Evolutionary conservation across 371 early-diverging fungal species (phyloP).

Genomic region (Mortierella polycephala): DNA sequence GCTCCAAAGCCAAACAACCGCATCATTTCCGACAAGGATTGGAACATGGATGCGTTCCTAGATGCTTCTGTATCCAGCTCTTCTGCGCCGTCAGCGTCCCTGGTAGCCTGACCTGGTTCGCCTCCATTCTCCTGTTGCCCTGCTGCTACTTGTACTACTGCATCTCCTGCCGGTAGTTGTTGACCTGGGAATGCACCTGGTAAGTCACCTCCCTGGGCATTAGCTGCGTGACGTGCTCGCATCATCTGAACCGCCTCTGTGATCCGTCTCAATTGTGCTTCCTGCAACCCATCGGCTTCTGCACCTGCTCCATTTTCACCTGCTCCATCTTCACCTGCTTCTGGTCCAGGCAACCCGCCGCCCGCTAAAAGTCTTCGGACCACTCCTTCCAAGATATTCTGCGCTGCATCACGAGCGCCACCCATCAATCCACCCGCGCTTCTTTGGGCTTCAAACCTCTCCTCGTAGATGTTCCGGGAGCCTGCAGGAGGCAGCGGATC

Average conservation of each 20-base stretch:
- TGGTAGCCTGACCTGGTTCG: not conserved
- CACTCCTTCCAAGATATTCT: slow-evolving; percentile 37
- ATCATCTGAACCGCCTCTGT: slow-evolving; percentile 49
- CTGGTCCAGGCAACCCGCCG: slow-evolving; percentile 4
- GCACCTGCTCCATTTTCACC: slow-evolving; percentile 33
- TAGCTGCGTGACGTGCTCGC: slow-evolving; percentile 34
- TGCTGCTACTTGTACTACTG: slow-evolving; percentile 1
- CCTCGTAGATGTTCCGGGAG: slow-evolving; percentile 63
- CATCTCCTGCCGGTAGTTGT: not conserved
- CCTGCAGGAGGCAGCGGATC: slow-evolving; percentile 82
- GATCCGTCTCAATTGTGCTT: slow-evolving; percentile 44
- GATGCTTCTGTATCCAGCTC: slow-evolving; percentile 9
- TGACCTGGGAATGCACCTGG: slow-evolving; percentile 29
- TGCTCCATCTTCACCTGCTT: slow-evolving; percentile 25
- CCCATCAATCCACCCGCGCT: slow-evolving; percentile 22
- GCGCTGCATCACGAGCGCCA: slow-evolving; percentile 46
- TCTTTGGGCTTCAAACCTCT: slow-evolving; percentile 46
- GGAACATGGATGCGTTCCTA: slow-evolving; percentile 16
- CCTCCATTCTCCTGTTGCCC: not conserved
- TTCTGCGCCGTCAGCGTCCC: not conserved
- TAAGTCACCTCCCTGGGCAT: slow-evolving; percentile 12
- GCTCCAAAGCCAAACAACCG: slow-evolving; percentile 29
- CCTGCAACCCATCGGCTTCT: slow-evolving; percentile 38
- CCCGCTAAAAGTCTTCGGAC: slow-evolving; percentile 28
- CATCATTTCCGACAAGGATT: slow-evolving; percentile 34